Evolutionary conservation across 2,329 filamentous ascomycete genomes (phyloP).

Genomic region (Calycina herbarum): DNA sequence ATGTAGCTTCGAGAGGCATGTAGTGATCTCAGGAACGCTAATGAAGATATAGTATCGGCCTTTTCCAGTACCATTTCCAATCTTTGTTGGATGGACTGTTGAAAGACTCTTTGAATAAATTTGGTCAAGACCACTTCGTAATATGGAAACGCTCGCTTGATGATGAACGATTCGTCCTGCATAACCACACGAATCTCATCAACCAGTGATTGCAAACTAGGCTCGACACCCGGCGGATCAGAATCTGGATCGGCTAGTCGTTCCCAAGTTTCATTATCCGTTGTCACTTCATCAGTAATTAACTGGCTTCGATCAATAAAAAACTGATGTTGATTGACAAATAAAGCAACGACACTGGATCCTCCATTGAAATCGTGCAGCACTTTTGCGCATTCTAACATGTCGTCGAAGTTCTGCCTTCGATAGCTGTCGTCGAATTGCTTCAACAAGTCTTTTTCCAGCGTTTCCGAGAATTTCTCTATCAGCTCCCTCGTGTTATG

Average conservation of each 20-base stretch:
- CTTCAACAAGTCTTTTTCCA: constrained; percentile 92
- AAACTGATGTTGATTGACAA: constrained; percentile 99
- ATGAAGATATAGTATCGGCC: constrained; percentile 83
- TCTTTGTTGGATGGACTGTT: constrained; percentile 95
- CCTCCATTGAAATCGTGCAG: constrained; percentile 95
- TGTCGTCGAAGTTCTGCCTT: constrained; percentile 93
- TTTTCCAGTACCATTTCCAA: constrained; percentile 96
- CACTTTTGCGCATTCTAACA: constrained; percentile 95
- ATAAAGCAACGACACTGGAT: constrained; percentile 89
- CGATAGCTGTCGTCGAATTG: constrained; percentile 98
- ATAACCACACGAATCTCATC: constrained; percentile 95
- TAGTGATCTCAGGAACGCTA: constrained; percentile 86
- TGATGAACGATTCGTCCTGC: constrained; percentile 95
- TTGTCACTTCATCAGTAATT: constrained; percentile 66
- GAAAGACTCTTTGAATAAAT: constrained; percentile 93
- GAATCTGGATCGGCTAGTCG: constrained; percentile 90
- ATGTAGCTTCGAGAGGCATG: constrained; percentile 92
- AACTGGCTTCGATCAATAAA: constrained; percentile 96
- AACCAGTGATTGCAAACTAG: constrained; percentile 84
- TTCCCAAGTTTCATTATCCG: constrained; percentile 72
- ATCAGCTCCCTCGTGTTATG: constrained; percentile 81
- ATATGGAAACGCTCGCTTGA: constrained; percentile 93
- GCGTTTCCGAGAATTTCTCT: constrained; percentile 92
- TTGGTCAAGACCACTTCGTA: constrained; percentile 91
- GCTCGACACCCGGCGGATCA: constrained; percentile 87